phyloP scores from a whole-genome alignment of 306 rosid species.

The Styphnolobium japonicum region DNA sequence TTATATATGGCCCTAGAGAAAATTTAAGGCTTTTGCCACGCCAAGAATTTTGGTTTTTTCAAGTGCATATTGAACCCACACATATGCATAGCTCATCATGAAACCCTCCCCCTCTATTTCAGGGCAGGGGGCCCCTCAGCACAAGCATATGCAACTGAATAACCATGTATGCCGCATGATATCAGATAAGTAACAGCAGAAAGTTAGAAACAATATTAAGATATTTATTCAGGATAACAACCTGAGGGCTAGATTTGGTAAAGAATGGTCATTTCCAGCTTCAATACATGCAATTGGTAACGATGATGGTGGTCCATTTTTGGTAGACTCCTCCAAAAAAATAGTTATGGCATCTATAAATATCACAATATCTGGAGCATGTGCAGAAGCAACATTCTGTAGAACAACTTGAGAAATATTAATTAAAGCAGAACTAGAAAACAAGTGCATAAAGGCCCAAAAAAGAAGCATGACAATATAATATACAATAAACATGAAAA shows the following conservation, averaged over 20 bases:
- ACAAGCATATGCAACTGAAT: not conserved
- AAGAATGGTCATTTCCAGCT: constrained; percentile 78
- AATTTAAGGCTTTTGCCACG: not conserved
- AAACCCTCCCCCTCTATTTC: not conserved
- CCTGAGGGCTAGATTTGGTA: constrained; percentile 95
- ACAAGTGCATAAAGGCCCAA: not conserved
- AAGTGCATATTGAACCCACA: not conserved
- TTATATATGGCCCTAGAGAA: not conserved
- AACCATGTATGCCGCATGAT: constrained; percentile 1
- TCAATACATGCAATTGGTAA: constrained; percentile 82
- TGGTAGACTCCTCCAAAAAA: constrained; percentile 71
- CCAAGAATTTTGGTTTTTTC: not conserved
- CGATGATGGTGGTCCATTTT: constrained; percentile 58
- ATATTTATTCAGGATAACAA: constrained; percentile 39
- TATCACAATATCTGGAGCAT: constrained; percentile 71
- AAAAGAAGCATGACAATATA: constrained; percentile 10
- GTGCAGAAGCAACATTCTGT: constrained; percentile 88
- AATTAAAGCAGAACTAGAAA: constrained; percentile 17
- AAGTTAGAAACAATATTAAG: constrained; percentile 4
- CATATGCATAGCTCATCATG: not conserved
- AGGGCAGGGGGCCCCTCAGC: not conserved
- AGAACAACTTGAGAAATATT: constrained; percentile 26
- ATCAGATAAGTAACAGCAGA: constrained; percentile 1
- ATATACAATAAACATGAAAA: not conserved
- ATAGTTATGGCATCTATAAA: constrained; percentile 88